These are phyloP conservation scores for Paraconiothyrium sp. DNA, from an alignment of 2,329 filamentous ascomycete species.

Conservation along the genomic window DNA sequence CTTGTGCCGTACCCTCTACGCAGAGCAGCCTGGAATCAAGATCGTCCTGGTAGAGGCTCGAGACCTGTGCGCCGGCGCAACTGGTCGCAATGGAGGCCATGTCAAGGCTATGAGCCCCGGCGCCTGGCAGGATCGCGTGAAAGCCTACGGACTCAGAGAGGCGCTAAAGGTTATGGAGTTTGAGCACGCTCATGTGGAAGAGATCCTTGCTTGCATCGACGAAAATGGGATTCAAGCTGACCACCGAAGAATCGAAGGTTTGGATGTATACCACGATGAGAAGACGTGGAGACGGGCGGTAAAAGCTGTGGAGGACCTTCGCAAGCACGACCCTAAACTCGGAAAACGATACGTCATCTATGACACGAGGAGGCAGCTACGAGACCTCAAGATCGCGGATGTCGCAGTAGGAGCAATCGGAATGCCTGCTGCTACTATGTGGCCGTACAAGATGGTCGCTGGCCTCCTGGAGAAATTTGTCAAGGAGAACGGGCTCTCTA, in stretches of 20 bases:
- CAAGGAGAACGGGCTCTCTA: neutral
- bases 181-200: neutral
- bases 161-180: neutral
- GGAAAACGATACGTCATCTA: neutral
- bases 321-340: neutral
- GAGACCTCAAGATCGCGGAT: neutral
- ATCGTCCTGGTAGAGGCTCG: neutral
- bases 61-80: neutral
- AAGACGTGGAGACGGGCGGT: neutral
- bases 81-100: neutral
- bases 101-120: neutral
- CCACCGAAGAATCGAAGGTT: neutral
- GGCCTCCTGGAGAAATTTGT: neutral
- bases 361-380: neutral
- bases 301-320: neutral
- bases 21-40: neutral
- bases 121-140: neutral
- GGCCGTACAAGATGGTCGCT: neutral
- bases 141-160: neutral
- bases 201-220: neutral
- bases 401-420: neutral
- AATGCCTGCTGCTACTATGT: constrained; percentile 1
- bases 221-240: neutral
- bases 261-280: neutral
- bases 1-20: neutral